Evolutionary conservation across 345 rosid species (phyloP), one percentile per base, ranked within the genome.

Genomic region (Moringa oleifera): DNA sequence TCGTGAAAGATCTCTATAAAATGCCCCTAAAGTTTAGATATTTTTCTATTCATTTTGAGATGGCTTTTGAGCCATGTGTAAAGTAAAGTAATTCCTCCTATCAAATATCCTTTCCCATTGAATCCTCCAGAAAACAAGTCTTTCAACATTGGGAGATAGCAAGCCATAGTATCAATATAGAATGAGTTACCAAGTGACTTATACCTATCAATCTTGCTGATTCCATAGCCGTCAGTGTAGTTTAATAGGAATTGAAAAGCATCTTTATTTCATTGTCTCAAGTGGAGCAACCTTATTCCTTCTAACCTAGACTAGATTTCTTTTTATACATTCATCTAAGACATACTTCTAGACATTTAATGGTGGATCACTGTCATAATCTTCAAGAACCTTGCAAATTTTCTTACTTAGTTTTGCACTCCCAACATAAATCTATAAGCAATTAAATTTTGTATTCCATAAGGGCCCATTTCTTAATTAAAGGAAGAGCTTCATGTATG

Each of bases 111-210:
- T n/a, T n/a, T n/a, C n/a, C n/a, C n/a, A n/a, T n/a, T n/a, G n/a
- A n/a, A n/a, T n/a, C n/a, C n/a, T n/a, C n/a, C n/a, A n/a, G n/a
- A 89, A 66, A 58, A 87, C 70, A 78, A 22, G 8, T 73, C 75
- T 25, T 79, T 87, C 65, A 87, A 55, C 8, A 71, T 84, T 2
- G 93, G 84, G 0, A 84, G 67, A 55, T 87, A 89, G 53, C 82
- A 87, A 19, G 93, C 93, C 63, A 87, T 89, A 2, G 93, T 87
- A 63, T 87, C 89, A 0, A 73, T 86, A 82, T 84, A 89, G 60
- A 87, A 84, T n/a, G 93, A 87, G 76, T 87, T 87, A 33, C 93
- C 90, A 4, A 87, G 87, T 0, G 93, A 87, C 61, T 80, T 87
- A 68, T 82, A 87, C 65, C 93, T 68, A 17, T 84, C 90, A 0